Conservation (phyloP, 352 stramenopile genomes). For the Phytophthora sp. region DNA sequence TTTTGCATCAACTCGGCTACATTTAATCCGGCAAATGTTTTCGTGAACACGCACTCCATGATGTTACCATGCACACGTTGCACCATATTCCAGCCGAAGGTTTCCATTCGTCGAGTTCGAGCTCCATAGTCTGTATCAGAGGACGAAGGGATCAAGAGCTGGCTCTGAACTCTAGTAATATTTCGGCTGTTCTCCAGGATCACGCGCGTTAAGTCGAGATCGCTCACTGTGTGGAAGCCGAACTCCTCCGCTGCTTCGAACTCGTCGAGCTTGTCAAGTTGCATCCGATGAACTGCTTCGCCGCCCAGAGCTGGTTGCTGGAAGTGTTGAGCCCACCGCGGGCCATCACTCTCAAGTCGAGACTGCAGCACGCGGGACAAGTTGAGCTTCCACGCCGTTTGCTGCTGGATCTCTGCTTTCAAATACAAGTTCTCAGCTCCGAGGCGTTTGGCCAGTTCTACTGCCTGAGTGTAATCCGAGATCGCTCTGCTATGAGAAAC, state of each 20-base stretch:
- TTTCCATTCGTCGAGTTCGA: conserved; percentile 20
- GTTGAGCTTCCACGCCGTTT: conserved; percentile 40
- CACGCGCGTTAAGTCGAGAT: conserved; percentile 35
- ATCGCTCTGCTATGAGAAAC: background rate
- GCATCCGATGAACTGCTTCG: conserved; percentile 17
- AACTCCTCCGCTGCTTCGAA: conserved; percentile 39
- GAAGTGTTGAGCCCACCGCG: conserved; percentile 25
- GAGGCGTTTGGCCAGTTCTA: conserved; percentile 35
- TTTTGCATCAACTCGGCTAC: conserved; percentile 42
- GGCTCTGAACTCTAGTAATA: conserved; percentile 36
- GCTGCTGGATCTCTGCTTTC: conserved; percentile 44
- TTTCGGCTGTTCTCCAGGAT: conserved; percentile 41
- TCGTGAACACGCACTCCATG: conserved; percentile 51
- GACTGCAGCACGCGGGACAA: conserved; percentile 41
- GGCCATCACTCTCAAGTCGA: conserved; percentile 16
- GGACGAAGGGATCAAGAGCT: conserved; percentile 26
- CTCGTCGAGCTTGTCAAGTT: conserved; percentile 25
- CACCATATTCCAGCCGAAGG: conserved; percentile 48
- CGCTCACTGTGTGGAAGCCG: conserved; percentile 38
- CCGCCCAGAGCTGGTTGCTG: conserved; percentile 20
- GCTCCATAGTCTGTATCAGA: conserved; percentile 25
- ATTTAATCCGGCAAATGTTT: conserved; percentile 39
- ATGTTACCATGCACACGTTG: conserved; percentile 37
- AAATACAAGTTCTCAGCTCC: conserved; percentile 55
- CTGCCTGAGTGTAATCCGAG: conserved; percentile 29